Base-by-base conservation (phyloP, 169 alveolate species). In the Pseudocohnilembus persalinus region DNA sequence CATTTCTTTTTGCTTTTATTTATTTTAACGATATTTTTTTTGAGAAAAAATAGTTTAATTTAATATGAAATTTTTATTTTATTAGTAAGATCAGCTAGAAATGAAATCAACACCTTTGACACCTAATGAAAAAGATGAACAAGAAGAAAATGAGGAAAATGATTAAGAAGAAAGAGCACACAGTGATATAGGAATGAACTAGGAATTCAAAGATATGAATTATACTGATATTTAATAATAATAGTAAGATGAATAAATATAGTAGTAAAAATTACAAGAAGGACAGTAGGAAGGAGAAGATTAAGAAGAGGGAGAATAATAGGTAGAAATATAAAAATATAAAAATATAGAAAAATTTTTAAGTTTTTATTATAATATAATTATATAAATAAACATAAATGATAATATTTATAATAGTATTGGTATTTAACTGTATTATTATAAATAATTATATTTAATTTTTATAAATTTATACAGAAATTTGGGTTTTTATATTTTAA, bases 171-270 rank as follows among this genome's bases (percentile, higher is more conserved):
- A 74, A 34, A 74, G 76, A 20, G 0, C 24, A 20, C 29, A 82
- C 29, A 32, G 49, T 29, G 0, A 35, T n/a, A 29, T 29, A 29
- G 87, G 49, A 29, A 29, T 34, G 20, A 49, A 74, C 24, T 31
- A 74, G 0, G 27, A 35, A 33, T 73, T 80, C 15, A 28, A n/a
- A 29, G 81, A 82, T 82, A 78, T 74, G 0, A 73, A 82, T 73
- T 0, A 73, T 24, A 75, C 76, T 27, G n/a, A n/a, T n/a, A n/a
- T n/a, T 30, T 30, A 24, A 81, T 65, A 31, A 33, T 29, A 6
- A 73, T 34, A 82, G 75, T 73, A 0, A 25, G 75, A 73, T 11
- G 49, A 73, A 27, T 73, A 28, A 0, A 49, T 32, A 15, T 25
- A 27, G 11, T 33, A 74, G 29, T 29, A 74, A 74, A 81, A 81